phyloP scores from a whole-genome alignment of 2,329 filamentous ascomycete genomes.

The Xylariaceae sp. region DNA sequence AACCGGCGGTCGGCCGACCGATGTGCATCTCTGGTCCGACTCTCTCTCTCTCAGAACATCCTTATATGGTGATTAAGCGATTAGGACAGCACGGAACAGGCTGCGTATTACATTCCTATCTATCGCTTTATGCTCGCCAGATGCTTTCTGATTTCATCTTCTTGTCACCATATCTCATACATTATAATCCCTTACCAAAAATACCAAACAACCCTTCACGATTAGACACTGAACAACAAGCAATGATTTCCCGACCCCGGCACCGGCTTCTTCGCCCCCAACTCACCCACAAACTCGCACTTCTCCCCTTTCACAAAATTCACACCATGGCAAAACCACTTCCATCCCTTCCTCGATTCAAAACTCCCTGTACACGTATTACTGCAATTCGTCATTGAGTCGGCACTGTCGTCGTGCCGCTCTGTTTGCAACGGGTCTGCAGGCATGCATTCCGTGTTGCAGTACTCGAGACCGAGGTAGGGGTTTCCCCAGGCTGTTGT shows the following conservation, averaged over 20 bases:
- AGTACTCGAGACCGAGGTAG: slow-evolving; percentile 23
- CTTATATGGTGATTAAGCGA: too few species aligned
- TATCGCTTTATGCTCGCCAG: too few species aligned
- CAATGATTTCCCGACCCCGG: slow-evolving; percentile 19
- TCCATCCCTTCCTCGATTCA: too few species aligned
- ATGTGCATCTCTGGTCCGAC: too few species aligned
- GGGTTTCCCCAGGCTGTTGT: slow-evolving; percentile 23
- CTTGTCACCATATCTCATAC: too few species aligned
- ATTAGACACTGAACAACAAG: slow-evolving; percentile 5
- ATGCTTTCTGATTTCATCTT: too few species aligned
- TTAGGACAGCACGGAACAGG: too few species aligned
- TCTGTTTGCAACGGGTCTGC: slow-evolving; percentile 18
- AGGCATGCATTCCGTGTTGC: slow-evolving; percentile 24
- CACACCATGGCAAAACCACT: slow-evolving; percentile 28
- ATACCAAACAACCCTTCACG: neutral
- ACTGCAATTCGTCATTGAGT: slow-evolving; percentile 19
- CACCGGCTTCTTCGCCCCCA: slow-evolving; percentile 19
- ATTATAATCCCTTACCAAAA: too few species aligned
- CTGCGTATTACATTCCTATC: too few species aligned
- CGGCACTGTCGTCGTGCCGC: slow-evolving; percentile 19
- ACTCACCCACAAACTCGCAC: slow-evolving; percentile 26
- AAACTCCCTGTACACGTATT: slow-evolving; percentile 19
- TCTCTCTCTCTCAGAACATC: too few species aligned
- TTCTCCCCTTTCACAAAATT: slow-evolving; percentile 26
- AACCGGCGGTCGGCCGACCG: too few species aligned